Evolutionary conservation across 1,284 basidiomycete genomes (phyloP).

Genomic region (Austroboletus niveus): DNA sequence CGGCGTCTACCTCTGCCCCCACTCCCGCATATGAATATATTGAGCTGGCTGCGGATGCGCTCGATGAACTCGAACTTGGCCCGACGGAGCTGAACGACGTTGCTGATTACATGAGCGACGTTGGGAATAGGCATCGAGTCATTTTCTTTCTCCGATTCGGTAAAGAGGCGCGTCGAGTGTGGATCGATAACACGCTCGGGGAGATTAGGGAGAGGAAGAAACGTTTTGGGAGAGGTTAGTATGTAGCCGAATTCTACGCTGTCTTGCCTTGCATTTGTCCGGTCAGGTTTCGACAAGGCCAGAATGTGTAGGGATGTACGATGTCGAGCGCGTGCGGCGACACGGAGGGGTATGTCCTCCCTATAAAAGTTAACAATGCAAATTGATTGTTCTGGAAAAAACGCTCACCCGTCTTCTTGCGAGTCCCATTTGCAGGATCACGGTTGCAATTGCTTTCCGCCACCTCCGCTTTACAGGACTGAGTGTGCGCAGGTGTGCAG

Average conservation of each 20-base stretch:
- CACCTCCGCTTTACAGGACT: conserved; percentile 43
- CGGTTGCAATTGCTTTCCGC: conserved; percentile 44
- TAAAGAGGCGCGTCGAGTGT: no score
- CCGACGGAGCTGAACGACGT: no score
- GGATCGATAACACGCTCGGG: no score
- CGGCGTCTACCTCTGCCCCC: no score
- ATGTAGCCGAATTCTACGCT: no score
- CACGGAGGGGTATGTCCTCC: conserved; percentile 54
- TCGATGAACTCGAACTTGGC: no score
- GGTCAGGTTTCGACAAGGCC: conserved; percentile 15
- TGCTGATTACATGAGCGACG: no score
- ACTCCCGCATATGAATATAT: background rate
- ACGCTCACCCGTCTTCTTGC: conserved; percentile 15
- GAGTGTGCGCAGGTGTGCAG: conserved; percentile 27
- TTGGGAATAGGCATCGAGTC: no score
- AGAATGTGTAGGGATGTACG: conserved; percentile 37
- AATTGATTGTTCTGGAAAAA: background rate
- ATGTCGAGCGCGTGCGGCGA: conserved; percentile 36
- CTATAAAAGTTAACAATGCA: conserved; percentile 30
- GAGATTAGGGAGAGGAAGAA: no score
- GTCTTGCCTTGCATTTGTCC: no score
- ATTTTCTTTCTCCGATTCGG: no score
- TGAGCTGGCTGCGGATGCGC: background rate
- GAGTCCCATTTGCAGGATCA: conserved; percentile 36
- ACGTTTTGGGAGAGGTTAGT: no score